Percentiles rank a stretch among this genome's conserved stretches.
Conservation (phyloP, 2,329 filamentous ascomycete species). For the Colletotrichum sp. region DNA sequence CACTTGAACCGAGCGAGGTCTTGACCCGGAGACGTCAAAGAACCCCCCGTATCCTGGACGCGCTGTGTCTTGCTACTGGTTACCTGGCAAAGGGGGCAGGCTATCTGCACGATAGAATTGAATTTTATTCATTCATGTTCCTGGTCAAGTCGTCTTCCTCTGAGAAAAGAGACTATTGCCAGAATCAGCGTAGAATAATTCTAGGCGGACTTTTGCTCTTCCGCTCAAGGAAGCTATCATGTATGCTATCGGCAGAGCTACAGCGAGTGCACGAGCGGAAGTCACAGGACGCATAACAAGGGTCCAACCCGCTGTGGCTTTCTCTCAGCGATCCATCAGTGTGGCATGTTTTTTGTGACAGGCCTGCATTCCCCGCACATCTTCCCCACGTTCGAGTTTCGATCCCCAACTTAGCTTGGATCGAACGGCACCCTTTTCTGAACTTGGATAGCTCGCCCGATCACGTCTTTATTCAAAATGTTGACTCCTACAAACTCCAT, state of each 20-base stretch:
- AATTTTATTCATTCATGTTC: rapidly evolving
- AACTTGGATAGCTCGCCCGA: background rate
- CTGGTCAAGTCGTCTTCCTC: background rate
- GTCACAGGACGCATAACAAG: background rate
- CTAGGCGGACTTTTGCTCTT: background rate
- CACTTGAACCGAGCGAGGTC: background rate
- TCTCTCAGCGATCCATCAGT: background rate
- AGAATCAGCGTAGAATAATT: too few species aligned
- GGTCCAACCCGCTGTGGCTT: background rate
- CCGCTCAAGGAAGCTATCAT: background rate
- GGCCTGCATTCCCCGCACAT: background rate
- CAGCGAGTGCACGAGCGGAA: background rate
- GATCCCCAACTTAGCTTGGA: background rate
- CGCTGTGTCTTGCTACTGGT: background rate
- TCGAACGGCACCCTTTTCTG: background rate
- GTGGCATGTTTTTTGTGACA: background rate
- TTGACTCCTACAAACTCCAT: background rate
- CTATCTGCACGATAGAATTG: background rate
- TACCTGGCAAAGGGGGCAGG: background rate
- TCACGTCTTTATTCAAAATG: background rate
- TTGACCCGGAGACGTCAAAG: background rate
- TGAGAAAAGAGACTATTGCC: background rate
- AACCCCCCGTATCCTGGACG: background rate
- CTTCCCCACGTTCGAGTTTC: background rate
- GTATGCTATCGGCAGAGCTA: background rate